phyloP scores from a whole-genome alignment of 768 basidiomycete genomes.

The Xerocomellus chrysenteron region DNA sequence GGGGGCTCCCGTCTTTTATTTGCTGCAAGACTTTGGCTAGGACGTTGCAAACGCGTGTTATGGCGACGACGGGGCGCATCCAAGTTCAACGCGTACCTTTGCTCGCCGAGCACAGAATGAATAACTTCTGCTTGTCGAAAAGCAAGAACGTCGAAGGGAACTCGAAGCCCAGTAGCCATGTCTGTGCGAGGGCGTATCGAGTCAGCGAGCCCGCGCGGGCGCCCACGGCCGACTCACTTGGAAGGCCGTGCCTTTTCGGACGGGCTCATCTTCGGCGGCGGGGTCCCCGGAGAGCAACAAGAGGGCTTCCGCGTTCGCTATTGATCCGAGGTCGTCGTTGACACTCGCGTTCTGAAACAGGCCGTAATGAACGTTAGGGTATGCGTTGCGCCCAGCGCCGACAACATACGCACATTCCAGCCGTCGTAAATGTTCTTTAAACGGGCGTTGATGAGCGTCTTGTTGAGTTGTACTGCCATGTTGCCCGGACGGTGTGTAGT shows the following conservation, averaged over 20 bases:
- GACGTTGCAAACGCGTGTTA: conserved; percentile 11
- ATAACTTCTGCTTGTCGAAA: conserved; percentile 73
- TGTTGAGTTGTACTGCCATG: conserved; percentile 77
- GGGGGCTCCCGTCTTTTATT: conserved; percentile 54
- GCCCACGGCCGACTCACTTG: conserved; percentile 58
- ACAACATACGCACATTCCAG: conserved; percentile 52
- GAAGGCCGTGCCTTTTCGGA: conserved; percentile 86
- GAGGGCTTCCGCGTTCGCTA: conserved; percentile 69
- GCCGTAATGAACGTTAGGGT: conserved; percentile 12
- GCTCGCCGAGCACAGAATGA: conserved; percentile 81
- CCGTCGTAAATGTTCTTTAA: conserved; percentile 56
- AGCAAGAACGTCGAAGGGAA: conserved; percentile 93
- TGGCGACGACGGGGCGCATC: conserved; percentile 4
- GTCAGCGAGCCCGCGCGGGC: not conserved
- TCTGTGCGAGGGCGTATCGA: conserved; percentile 45
- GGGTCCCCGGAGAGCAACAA: conserved; percentile 76
- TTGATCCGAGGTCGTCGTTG: conserved; percentile 68
- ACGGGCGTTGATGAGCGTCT: conserved; percentile 53
- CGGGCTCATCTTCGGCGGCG: conserved; percentile 83
- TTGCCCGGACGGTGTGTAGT: conserved; percentile 7
- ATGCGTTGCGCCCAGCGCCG: conserved; percentile 6
- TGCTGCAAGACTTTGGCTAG: conserved; percentile 86
- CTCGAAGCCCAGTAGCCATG: conserved; percentile 96
- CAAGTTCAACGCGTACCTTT: conserved; percentile 58
- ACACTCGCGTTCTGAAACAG: conserved; percentile 54